A percentile compares a stretch with the other conserved stretches of the same genome.
These are phyloP conservation scores for Colletotrichum coccodes DNA, from an alignment of 2,329 filamentous ascomycete genomes.

Conservation along the genomic window DNA sequence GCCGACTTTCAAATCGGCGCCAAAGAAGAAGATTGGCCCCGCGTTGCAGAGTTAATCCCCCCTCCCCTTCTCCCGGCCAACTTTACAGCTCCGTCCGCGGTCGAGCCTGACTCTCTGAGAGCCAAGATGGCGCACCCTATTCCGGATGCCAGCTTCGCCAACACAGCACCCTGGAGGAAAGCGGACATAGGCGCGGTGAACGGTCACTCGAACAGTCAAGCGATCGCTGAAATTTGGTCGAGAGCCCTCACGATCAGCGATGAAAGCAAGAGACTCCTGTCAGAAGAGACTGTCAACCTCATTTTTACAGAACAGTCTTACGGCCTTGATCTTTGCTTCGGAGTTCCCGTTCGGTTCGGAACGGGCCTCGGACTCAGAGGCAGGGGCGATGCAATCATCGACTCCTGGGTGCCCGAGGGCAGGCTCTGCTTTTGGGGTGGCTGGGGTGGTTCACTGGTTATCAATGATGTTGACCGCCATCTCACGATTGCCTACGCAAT, in stretches of 20 bases:
- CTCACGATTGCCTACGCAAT: slow-evolving; percentile 57
- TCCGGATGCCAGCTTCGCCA: slow-evolving; percentile 33
- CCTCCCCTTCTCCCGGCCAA: slow-evolving; percentile 33
- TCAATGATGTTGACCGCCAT: slow-evolving; percentile 53
- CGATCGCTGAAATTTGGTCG: slow-evolving; percentile 52
- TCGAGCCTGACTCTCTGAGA: slow-evolving; percentile 39
- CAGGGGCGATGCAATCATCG: slow-evolving; percentile 37
- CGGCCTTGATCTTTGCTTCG: slow-evolving; percentile 52
- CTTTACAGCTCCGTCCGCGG: slow-evolving; percentile 23
- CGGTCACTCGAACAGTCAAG: slow-evolving; percentile 56
- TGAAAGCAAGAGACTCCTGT: slow-evolving; percentile 45
- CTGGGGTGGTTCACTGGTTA: slow-evolving; percentile 53
- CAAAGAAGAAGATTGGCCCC: slow-evolving; percentile 50
- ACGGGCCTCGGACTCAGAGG: slow-evolving; percentile 51
- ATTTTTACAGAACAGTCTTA: slow-evolving; percentile 55
- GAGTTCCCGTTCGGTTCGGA: slow-evolving; percentile 48
- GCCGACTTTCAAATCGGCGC: slow-evolving; percentile 60
- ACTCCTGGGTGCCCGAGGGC: slow-evolving; percentile 45
- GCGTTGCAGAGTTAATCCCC: slow-evolving; percentile 48
- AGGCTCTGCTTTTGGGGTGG: slow-evolving; percentile 52
- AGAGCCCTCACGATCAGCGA: slow-evolving; percentile 34
- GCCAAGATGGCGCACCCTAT: slow-evolving; percentile 39
- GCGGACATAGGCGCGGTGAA: slow-evolving; percentile 54
- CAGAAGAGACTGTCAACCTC: slow-evolving; percentile 50
- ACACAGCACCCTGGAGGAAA: slow-evolving; percentile 45